phyloP scores from a whole-genome alignment of 2,329 filamentous ascomycete species.

The Colletotrichum godetiae region DNA sequence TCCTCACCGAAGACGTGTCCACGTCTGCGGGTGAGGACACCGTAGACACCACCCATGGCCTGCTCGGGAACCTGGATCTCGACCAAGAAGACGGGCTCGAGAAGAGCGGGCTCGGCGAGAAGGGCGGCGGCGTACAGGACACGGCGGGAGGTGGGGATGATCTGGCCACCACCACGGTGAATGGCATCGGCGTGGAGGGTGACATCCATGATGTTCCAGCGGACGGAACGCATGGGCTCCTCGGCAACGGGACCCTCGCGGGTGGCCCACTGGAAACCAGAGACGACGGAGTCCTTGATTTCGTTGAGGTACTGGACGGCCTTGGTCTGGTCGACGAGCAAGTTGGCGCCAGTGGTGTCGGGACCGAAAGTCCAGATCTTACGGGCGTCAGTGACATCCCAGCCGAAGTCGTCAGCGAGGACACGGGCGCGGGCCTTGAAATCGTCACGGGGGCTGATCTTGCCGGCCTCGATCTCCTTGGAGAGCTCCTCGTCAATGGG shows the following conservation, averaged over 20 bases:
- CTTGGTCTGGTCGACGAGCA: conserved; percentile 99
- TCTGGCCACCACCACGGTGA: conserved; percentile 98
- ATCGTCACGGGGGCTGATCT: conserved; percentile 95
- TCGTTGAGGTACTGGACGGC: conserved; percentile 99
- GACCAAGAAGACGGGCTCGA: conserved; percentile 98
- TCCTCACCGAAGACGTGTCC: conserved; percentile 99
- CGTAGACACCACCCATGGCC: conserved; percentile 99
- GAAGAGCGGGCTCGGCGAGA: conserved; percentile 89
- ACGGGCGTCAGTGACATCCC: conserved; percentile 99
- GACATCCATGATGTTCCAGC: conserved; percentile 99
- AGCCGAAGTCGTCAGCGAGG: conserved; percentile 95
- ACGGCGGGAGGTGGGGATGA: conserved; percentile 98
- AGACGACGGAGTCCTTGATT: conserved; percentile 99
- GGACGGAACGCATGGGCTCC: conserved; percentile 96
- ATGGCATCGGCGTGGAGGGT: conserved; percentile 99
- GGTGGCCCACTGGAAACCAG: conserved; percentile 99
- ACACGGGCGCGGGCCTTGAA: conserved; percentile 98
- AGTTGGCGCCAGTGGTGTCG: conserved; percentile 96
- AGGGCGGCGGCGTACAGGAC: conserved; percentile 94
- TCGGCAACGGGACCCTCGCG: conserved; percentile 97
- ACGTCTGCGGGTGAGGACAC: conserved; percentile 96
- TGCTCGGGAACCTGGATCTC: conserved; percentile 99
- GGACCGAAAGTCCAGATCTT: conserved; percentile 99
- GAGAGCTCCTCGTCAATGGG: conserved; percentile 93
- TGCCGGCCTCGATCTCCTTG: conserved; percentile 89